A percentile compares a stretch with the other conserved stretches of the same genome.
These are phyloP conservation scores for Aciculosporium take DNA, from an alignment of 2,329 filamentous ascomycete genomes.

Conservation along the genomic window DNA sequence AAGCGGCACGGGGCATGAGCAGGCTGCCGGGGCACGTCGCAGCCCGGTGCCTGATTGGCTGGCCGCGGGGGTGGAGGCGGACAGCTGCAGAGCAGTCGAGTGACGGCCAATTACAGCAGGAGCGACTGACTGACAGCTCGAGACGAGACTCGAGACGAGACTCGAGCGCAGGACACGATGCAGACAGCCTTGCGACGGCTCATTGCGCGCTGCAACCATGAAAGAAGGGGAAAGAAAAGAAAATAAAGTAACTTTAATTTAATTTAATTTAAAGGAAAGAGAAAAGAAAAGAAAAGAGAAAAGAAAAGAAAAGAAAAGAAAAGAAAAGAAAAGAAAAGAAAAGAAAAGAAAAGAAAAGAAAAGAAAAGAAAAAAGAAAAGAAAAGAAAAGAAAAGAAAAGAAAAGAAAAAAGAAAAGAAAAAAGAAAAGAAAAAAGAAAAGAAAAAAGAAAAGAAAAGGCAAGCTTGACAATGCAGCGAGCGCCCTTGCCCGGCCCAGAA, in stretches of 20 bases:
- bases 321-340: neutral
- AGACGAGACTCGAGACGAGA: too few relatives aligned
- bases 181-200: too few relatives aligned
- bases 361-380: neutral
- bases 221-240: too few relatives aligned
- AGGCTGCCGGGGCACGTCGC: too few relatives aligned
- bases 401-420: neutral
- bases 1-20: neutral
- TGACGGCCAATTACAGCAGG: neutral
- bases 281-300: neutral
- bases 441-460: too few relatives aligned
- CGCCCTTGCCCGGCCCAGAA: too few relatives aligned
- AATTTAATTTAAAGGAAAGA: neutral
- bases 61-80: neutral
- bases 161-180: too few relatives aligned
- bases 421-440: neutral
- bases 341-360: constrained; percentile 1
- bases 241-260: too few relatives aligned
- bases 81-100: neutral
- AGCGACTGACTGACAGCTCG: too few relatives aligned
- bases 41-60: neutral
- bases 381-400: neutral
- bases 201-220: too few relatives aligned
- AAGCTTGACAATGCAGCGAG: too few relatives aligned
- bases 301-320: neutral